phyloP scores from a whole-genome alignment of 805 yeast species.

The Alloascoidea africana region DNA sequence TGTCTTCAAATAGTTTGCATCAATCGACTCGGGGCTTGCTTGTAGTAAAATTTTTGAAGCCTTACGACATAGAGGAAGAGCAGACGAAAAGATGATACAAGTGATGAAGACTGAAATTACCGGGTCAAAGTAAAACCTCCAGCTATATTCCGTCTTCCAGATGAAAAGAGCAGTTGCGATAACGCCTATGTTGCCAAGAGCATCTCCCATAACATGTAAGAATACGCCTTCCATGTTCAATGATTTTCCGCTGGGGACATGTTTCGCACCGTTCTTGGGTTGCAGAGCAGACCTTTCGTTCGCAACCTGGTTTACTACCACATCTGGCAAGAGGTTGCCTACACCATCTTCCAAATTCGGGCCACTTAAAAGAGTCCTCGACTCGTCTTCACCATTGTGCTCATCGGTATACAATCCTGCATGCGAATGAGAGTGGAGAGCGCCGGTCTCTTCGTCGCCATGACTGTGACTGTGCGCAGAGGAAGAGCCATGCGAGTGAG shows the following conservation, averaged over 20 bases:
- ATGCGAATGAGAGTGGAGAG: slow-evolving; percentile 3
- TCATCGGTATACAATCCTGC: too few relatives aligned
- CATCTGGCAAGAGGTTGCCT: slow-evolving; percentile 28
- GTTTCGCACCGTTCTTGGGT: slow-evolving; percentile 12
- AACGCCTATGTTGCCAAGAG: slow-evolving; percentile 90
- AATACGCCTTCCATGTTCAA: slow-evolving; percentile 96
- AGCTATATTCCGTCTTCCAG: slow-evolving; percentile 83
- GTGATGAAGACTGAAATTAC: slow-evolving; percentile 75
- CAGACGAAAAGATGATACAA: slow-evolving; percentile 75
- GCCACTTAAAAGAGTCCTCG: neutral
- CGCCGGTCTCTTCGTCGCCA: slow-evolving; percentile 7
- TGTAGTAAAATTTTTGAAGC: slow-evolving; percentile 81
- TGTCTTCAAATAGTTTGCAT: slow-evolving; percentile 56
- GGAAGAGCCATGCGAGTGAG: slow-evolving; percentile 19
- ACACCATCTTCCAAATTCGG: slow-evolving; percentile 13
- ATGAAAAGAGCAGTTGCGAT: slow-evolving; percentile 79
- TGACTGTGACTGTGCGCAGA: slow-evolving; percentile 9
- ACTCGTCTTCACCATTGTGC: slow-evolving; percentile 1
- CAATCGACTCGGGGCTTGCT: slow-evolving; percentile 79
- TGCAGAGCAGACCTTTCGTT: slow-evolving; percentile 17
- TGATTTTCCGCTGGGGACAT: slow-evolving; percentile 30
- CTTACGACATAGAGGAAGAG: slow-evolving; percentile 75
- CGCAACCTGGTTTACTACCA: slow-evolving; percentile 24
- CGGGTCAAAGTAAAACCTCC: slow-evolving; percentile 85
- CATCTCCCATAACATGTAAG: slow-evolving; percentile 91